Percentiles rank a stretch among this genome's conserved stretches.
These are phyloP conservation scores for Coemansia sp. DNA, from an alignment of 192 early-diverging fungal species.

Conservation along the genomic window DNA sequence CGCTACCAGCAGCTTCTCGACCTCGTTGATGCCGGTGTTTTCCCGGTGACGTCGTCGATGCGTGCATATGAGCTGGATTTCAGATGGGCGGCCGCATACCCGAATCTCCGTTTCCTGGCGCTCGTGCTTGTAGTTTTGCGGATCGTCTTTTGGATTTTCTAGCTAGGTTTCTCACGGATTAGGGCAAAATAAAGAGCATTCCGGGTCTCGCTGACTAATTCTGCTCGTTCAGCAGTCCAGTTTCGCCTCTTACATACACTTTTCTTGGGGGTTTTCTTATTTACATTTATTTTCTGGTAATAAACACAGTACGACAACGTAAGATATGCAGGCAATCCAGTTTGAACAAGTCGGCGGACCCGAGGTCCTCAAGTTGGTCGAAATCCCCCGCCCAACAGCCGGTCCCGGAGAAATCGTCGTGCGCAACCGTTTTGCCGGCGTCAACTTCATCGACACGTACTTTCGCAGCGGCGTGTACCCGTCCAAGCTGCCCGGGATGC, in stretches of 20 bases:
- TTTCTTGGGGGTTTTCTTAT: too few relatives aligned
- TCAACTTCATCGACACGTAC: conserved; percentile 93
- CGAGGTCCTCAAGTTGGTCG: conserved; percentile 56
- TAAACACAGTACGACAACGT: background rate
- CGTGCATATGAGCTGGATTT: conserved; percentile 34
- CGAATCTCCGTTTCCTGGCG: conserved; percentile 29
- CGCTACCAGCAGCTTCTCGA: conserved; percentile 29
- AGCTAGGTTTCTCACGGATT: background rate
- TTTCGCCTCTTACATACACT: too few relatives aligned
- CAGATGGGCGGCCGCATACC: conserved; percentile 37
- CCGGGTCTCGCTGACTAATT: background rate
- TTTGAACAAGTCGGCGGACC: conserved; percentile 57
- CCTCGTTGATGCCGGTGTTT: background rate
- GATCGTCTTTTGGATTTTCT: conserved; percentile 11
- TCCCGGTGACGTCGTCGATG: conserved; percentile 15
- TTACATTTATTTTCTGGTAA: too few relatives aligned
- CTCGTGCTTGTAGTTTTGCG: conserved; percentile 13
- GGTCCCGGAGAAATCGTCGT: conserved; percentile 65
- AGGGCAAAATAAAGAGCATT: too few relatives aligned
- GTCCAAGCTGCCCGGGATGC: conserved; percentile 59
- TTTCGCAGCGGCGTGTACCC: conserved; percentile 79
- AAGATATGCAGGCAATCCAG: conserved; percentile 54
- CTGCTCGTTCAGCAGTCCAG: too few relatives aligned
- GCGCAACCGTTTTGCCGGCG: conserved; percentile 70
- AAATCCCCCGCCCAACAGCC: conserved; percentile 52